Base-by-base conservation (phyloP, 192 early-diverging fungal genomes). In the Diversispora eburnea region DNA sequence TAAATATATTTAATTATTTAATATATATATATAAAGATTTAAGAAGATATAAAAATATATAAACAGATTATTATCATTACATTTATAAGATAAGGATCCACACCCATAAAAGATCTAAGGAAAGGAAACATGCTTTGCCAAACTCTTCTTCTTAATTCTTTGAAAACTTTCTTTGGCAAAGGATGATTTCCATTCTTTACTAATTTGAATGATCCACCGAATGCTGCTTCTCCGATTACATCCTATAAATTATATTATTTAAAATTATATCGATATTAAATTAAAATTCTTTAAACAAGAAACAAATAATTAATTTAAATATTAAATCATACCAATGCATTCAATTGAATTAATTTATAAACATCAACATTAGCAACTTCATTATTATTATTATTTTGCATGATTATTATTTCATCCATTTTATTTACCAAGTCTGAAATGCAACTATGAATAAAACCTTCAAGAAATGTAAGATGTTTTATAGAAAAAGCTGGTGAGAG, bases 401-500 rank as follows among this genome's bases (percentile, higher is more conserved):
- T 33, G 25, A 33, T 33, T 8, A 83, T 72, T n/a, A 72, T 60
- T 56, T 58, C 58, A 33, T 78, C 75, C 39, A 87, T 65, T 46
- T 76, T 77, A 8, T 67, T 13, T 4, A 81, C 59, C n/a, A 87
- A 17, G 9, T 68, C 60, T 10, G 75, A 57, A 17, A 77, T 70
- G 49, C 73, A 77, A 0, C 60, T 69, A 7, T 64, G 25, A 72
- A 88, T 80, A 15, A 82, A 74, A 5, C 72, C 75, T 33, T 88
- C 86, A 9, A 88, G 48, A 0, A 80, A 79, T 6, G 79, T 66
- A 3, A 88, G 72, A 56, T 88, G 80, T 39, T 82, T 81, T n/a
- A 86, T 59, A 15, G 83, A 81, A 67, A 87, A 87, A 12, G 86
- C 85, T 2, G 86, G 86, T 13, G 86, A 77, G 10, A 88, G 73